Conservation (phyloP, 352 stramenopile genomes). For the Pythium brachiatum region DNA sequence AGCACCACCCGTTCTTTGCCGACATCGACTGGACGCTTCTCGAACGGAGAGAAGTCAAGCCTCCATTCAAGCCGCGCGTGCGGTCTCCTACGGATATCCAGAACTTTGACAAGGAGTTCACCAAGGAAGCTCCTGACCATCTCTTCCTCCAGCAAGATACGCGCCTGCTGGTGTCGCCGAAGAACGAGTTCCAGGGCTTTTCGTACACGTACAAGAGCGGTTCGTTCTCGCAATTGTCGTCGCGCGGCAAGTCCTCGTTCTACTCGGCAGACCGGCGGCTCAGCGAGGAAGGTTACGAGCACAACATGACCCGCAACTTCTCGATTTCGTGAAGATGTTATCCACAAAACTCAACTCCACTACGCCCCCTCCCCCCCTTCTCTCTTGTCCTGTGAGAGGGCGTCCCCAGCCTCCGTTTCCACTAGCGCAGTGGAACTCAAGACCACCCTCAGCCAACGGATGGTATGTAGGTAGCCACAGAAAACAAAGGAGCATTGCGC, state of each 20-base stretch:
- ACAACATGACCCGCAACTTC: constrained; percentile 29
- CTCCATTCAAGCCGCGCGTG: constrained; percentile 86
- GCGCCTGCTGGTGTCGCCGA: constrained; percentile 63
- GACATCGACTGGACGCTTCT: constrained; percentile 77
- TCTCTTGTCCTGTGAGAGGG: too few species aligned
- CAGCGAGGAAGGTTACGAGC: constrained; percentile 36
- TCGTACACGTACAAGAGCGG: constrained; percentile 59
- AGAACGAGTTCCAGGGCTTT: constrained; percentile 87
- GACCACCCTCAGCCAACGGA: background rate
- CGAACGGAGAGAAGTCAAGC: constrained; percentile 66
- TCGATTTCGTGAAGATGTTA: constrained; percentile 26
- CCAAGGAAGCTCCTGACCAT: constrained; percentile 77
- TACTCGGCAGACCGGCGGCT: constrained; percentile 22
- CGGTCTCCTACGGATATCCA: constrained; percentile 78
- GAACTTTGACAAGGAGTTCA: constrained; percentile 90
- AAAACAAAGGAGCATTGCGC: background rate
- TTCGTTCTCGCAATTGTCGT: constrained; percentile 19
- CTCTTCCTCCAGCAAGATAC: constrained; percentile 73
- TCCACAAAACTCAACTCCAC: too few species aligned
- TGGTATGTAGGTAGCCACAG: background rate
- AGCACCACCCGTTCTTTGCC: constrained; percentile 78
- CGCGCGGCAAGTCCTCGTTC: constrained; percentile 24
- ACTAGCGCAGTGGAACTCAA: constrained; percentile 1
- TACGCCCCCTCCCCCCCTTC: too few species aligned
- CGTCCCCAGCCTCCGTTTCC: background rate